Evolutionary conservation across 1,139 yeast species (phyloP).

Genomic region (Geotrichum citri-aurantii): DNA sequence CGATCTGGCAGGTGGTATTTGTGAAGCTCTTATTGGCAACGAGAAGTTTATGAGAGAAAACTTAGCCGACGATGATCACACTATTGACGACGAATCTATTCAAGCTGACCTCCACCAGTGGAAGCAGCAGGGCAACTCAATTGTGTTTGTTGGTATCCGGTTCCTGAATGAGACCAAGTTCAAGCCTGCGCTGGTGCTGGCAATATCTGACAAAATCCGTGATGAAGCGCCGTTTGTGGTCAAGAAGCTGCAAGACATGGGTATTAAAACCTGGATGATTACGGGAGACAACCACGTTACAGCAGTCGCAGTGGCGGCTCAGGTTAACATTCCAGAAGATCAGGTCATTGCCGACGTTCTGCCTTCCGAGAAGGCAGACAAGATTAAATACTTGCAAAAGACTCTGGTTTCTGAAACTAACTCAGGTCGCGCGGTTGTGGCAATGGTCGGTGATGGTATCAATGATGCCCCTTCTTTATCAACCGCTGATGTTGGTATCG

Average conservation of each 20-base stretch:
- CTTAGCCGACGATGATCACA: constrained; percentile 31
- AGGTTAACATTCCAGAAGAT: constrained; percentile 50
- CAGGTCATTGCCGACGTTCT: constrained; percentile 68
- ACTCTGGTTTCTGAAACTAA: neutral
- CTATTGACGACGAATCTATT: constrained; percentile 29
- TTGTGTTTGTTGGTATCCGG: constrained; percentile 50
- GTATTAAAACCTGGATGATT: constrained; percentile 64
- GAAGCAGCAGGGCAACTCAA: constrained; percentile 62
- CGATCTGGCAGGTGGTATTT: constrained; percentile 10
- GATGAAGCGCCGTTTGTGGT: constrained; percentile 56
- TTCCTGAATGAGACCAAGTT: constrained; percentile 33
- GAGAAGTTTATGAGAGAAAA: constrained; percentile 50
- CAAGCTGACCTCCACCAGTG: constrained; percentile 41
- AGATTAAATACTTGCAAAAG: constrained; percentile 49
- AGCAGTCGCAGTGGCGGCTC: constrained; percentile 61
- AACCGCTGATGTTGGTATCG: constrained; percentile 82
- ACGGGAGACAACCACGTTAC: constrained; percentile 65
- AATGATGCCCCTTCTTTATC: constrained; percentile 94
- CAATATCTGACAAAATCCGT: constrained; percentile 61
- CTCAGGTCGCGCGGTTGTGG: constrained; percentile 36
- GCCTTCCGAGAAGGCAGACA: constrained; percentile 64
- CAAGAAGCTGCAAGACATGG: constrained; percentile 39
- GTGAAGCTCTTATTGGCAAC: constrained; percentile 56
- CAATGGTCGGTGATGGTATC: constrained; percentile 90
- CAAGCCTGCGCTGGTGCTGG: constrained; percentile 46